Base-by-base conservation (phyloP, 2,329 filamentous ascomycete species). In the Scytalidium lignicola region DNA sequence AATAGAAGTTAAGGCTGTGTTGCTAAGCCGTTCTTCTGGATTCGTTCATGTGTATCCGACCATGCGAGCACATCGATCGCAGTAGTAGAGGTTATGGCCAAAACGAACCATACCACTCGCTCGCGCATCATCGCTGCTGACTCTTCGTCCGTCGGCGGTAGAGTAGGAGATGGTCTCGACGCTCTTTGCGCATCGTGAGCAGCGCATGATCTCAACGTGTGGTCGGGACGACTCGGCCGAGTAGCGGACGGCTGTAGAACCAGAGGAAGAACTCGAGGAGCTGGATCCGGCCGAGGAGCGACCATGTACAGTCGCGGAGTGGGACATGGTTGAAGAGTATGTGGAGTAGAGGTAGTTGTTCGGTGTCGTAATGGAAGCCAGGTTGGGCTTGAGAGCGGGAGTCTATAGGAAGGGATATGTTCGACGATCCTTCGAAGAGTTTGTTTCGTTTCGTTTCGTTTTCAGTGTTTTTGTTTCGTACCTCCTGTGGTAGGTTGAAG, bases 71-170 rank as follows among this genome's bases (percentile, higher is more conserved):
- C 82, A 85, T 29, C 79, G 74, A 51, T 76, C 72, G 67, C 82
- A 85, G 67, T 85, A 85, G 70, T 84, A 84, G 52, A 84, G 75
- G 65, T 82, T 82, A 64, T 79, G 77, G 2, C 80, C 79, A 53
- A 85, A 80, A 59, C 77, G 74, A 13, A 85, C 75, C 81, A 85
- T 85, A 53, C 80, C 81, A 50, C 71, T 77, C 41, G 76, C 70
- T 55, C 68, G 70, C 44, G 75, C 70, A 64, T 83, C 79, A 63
- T 83, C 80, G 26, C 78, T 81, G 42, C 50, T 61, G 1, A 62
- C 52, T 43, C 55, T 41, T 21, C 52, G 49, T 15, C 50, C 37
- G 9, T 54, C 51, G 53, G 15, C 41, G 45, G 18, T 44, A 32
- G 46, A 44, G 46, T 54, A 47, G 8, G 77, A 75, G 7, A 80